Percentiles rank a stretch among this genome's conserved stretches.
Evolutionary conservation across 768 basidiomycete species (phyloP).

Genomic region (Tephrocybe sp.): DNA sequence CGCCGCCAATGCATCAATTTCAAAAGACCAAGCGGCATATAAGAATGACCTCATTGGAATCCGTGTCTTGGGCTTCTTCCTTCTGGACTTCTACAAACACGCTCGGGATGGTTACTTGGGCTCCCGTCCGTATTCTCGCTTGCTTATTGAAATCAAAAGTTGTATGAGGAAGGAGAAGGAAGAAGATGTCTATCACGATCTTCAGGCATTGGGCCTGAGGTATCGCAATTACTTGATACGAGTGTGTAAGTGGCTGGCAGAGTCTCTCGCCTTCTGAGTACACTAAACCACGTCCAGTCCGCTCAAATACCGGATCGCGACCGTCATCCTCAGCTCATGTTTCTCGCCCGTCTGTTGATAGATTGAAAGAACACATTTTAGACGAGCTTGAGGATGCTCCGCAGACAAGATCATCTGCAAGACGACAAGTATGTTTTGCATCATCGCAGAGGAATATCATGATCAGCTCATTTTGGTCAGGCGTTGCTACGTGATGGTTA

Average conservation of each 20-base stretch:
- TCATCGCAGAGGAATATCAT: background rate
- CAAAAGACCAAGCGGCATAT: background rate
- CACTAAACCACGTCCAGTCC: background rate
- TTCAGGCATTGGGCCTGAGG: background rate
- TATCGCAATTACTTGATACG: background rate
- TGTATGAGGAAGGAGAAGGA: background rate
- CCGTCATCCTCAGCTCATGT: conserved; percentile 2
- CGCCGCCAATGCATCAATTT: background rate
- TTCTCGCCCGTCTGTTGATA: conserved; percentile 9
- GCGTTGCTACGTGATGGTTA: conserved; percentile 34
- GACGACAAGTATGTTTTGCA: conserved; percentile 1
- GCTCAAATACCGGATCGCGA: background rate
- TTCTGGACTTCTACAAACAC: background rate
- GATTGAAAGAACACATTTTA: background rate
- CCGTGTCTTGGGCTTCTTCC: background rate
- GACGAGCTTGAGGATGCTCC: background rate
- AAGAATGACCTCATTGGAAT: background rate
- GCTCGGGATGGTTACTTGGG: background rate
- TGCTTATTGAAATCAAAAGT: background rate
- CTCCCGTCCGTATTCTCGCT: background rate
- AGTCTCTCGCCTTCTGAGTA: no score
- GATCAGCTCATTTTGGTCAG: conserved; percentile 13
- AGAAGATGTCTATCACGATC: background rate
- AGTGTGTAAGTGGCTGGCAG: background rate
- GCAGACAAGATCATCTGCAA: conserved; percentile 3